Conservation (phyloP, 331 rosid genomes). For the Telfairia occidentalis region DNA sequence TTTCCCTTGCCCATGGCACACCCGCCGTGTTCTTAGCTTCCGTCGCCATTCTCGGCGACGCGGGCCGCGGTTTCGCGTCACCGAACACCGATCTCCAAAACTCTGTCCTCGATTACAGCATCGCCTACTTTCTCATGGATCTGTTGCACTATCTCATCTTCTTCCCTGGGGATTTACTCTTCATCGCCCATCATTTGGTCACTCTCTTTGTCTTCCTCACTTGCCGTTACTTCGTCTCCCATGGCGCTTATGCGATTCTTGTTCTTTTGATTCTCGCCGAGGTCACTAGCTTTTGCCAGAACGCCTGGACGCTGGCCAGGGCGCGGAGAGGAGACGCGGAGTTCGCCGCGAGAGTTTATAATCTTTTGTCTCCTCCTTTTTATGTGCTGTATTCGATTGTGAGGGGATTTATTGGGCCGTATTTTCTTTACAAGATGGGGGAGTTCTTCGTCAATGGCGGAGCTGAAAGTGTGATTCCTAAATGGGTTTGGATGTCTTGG, state of each 20-base stretch:
- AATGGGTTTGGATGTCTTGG: conserved; percentile 89
- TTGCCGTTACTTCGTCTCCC: conserved; percentile 58
- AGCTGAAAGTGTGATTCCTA: conserved; percentile 46
- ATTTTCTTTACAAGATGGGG: conserved; percentile 49
- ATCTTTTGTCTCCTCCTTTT: conserved; percentile 57
- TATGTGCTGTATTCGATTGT: conserved; percentile 41
- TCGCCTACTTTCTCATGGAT: conserved; percentile 72
- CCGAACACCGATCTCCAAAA: conserved; percentile 41
- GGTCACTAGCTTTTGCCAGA: conserved; percentile 71
- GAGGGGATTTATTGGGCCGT: conserved; percentile 63
- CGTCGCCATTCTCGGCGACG: conserved; percentile 34
- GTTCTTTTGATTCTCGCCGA: conserved; percentile 62
- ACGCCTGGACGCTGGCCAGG: conserved; percentile 71
- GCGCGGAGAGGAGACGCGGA: conserved; percentile 31
- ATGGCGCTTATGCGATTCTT: conserved; percentile 60
- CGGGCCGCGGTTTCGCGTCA: conserved; percentile 40
- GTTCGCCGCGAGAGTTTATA: conserved; percentile 36
- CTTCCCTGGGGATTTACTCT: conserved; percentile 62
- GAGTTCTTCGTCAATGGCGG: conserved; percentile 37
- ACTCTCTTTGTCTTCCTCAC: conserved; percentile 85
- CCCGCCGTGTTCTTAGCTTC: conserved; percentile 56
- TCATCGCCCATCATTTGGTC: conserved; percentile 76
- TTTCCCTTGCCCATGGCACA: conserved; percentile 72
- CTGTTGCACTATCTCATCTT: conserved; percentile 60
- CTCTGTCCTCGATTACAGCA: conserved; percentile 69